Base-by-base conservation (phyloP, 139 green algal species). In the Haematococcus lacustris region DNA sequence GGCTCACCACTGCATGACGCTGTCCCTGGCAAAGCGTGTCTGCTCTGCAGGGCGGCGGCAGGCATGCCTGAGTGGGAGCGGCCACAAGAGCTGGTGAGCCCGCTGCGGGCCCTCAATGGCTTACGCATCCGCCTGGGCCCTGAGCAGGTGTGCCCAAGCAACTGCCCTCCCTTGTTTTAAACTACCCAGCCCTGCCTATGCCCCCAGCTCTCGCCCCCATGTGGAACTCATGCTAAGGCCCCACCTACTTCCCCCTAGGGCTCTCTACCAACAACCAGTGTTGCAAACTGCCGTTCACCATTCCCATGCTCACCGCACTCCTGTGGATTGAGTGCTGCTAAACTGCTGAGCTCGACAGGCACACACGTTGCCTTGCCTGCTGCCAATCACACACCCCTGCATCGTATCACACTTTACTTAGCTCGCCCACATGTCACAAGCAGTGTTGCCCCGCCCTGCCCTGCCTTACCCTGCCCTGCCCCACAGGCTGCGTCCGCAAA, bases 21-120 rank as follows among this genome's bases (percentile, higher is more conserved):
- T 57, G 47, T 28, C 21, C 13, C 13, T 57, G 13, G 47, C 47
- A 57, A 28, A 21, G 13, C 13, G 13, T 57, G 47, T 28, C 40
- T n/a, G n/a, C n/a, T n/a, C 9, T 30, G 50, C 51, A 73, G 68
- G 68, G 34, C 25, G 4, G 34, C 23, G 37, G 6, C 51, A 69
- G 73, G 73, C 21, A 21, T 67, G 0, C 70, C 78, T 28, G 32
- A 37, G 3, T 71, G 57, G 47, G 70, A 66, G 41, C 25, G 3
- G 5, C 33, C 73, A 1, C 53, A 74, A 25, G 78, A 83, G 70
- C 70, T 83, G 6, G 30, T 83, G 28, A 74, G 62, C 33, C 78
- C 78, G 6, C 43, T 80, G 33, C 53, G 78, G 0, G 66, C 78
- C 17, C 53, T 84, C 50, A 84, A 84, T 39, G 78, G 35, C 33